Conservation (phyloP, 257 asterid genomes). For the Salvia miltiorrhiza region DNA sequence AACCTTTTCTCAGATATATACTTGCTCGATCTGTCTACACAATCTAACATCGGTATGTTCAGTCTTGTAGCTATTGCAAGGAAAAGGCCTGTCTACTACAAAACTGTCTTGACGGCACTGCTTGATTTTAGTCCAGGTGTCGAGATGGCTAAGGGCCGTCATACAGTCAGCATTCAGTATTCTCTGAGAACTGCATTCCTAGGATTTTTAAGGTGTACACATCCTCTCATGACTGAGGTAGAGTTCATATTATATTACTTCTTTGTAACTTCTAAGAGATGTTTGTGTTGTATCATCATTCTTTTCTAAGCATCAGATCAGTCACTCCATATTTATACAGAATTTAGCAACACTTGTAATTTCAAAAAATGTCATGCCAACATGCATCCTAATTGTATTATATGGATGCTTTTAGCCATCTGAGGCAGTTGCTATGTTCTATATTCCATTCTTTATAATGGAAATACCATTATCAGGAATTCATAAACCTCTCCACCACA, state of each 20-base stretch:
- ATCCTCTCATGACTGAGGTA: constrained; percentile 78
- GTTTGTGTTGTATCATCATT: neutral
- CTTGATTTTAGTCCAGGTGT: constrained; percentile 62
- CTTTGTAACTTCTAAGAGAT: constrained; percentile 15
- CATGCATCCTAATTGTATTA: constrained; percentile 6
- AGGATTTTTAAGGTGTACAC: constrained; percentile 90
- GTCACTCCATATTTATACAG: neutral
- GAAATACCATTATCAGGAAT: neutral
- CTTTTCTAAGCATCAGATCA: neutral
- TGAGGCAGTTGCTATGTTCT: neutral
- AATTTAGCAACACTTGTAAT: neutral
- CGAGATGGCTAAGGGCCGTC: constrained; percentile 67
- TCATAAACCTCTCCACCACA: neutral
- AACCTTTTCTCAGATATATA: neutral
- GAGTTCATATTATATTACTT: constrained; percentile 20
- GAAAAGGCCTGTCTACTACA: constrained; percentile 70
- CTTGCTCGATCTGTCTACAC: neutral
- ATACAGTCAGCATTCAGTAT: constrained; percentile 75
- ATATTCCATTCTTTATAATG: neutral
- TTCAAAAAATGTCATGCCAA: neutral
- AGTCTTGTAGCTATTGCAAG: constrained; percentile 90
- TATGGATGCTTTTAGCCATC: constrained; percentile 1
- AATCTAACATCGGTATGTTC: constrained; percentile 37
- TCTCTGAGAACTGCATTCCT: constrained; percentile 84
- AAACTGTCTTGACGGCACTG: constrained; percentile 56